Conservation (phyloP, 208 protist genomes). For the Crithidia expoeki region DNA sequence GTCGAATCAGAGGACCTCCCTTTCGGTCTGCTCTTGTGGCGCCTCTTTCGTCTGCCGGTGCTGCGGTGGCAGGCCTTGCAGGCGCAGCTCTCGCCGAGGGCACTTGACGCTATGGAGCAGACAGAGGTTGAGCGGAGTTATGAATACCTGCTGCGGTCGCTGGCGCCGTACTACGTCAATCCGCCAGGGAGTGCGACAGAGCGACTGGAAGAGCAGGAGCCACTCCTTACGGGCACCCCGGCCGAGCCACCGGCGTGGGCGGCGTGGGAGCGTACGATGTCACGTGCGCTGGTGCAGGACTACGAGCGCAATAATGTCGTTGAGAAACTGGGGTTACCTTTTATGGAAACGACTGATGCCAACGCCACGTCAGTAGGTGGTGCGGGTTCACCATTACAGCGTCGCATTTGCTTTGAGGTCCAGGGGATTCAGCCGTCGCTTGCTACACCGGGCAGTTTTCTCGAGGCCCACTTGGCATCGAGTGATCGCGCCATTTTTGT, state of each 20-base stretch:
- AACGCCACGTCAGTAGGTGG: too few species aligned
- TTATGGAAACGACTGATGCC: neutral
- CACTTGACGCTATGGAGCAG: neutral
- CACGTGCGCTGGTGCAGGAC: constrained; percentile 10
- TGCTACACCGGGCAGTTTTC: constrained; percentile 52
- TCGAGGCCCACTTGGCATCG: constrained; percentile 60
- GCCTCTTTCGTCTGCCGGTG: constrained; percentile 38
- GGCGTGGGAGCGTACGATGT: constrained; percentile 36
- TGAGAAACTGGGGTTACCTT: constrained; percentile 6
- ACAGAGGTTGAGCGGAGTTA: constrained; percentile 20
- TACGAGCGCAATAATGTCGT: constrained; percentile 25
- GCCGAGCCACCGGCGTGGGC: constrained; percentile 33
- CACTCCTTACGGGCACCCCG: constrained; percentile 22
- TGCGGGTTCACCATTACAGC: neutral
- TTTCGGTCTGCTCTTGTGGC: constrained; percentile 52
- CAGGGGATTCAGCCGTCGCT: constrained; percentile 65
- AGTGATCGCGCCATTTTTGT: constrained; percentile 70
- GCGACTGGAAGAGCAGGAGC: constrained; percentile 26
- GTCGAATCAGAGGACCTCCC: constrained; percentile 28
- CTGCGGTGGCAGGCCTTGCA: constrained; percentile 31
- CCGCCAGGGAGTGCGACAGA: constrained; percentile 27
- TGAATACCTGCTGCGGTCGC: constrained; percentile 22
- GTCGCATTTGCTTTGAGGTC: constrained; percentile 55
- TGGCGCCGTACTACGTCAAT: constrained; percentile 39
- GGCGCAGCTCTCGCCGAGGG: neutral